A percentile compares a stretch with the other conserved stretches of the same genome.
Evolutionary conservation across 495 filamentous ascomycete genomes (phyloP).

Genomic region (Podospora australis): DNA sequence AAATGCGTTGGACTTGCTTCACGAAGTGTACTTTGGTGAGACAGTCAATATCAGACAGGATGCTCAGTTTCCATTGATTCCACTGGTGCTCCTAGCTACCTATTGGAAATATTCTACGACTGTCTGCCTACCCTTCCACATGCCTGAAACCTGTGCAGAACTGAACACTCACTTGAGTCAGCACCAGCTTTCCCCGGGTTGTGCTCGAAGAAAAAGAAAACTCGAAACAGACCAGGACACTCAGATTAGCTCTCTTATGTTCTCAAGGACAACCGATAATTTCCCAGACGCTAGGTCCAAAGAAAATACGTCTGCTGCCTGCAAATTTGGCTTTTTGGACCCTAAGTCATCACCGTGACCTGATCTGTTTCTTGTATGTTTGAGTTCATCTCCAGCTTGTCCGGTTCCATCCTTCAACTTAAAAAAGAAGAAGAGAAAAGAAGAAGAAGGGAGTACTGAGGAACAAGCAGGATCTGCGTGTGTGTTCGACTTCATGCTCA

Average conservation of each 20-base stretch:
- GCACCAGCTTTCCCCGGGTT: background rate
- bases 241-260: slow-evolving; percentile 59
- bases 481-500: no score
- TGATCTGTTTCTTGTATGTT: slow-evolving; percentile 21
- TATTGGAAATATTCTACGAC: no score
- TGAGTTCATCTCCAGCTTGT: background rate
- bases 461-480: no score
- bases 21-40: no score
- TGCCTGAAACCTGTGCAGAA: no score
- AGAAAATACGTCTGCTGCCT: slow-evolving; percentile 40
- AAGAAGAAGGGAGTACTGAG: no score
- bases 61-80: no score
- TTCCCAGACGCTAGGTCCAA: slow-evolving; percentile 3
- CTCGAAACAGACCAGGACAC: slow-evolving; percentile 24
- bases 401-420: background rate
- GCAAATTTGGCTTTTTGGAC: slow-evolving; percentile 61
- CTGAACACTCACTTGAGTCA: background rate
- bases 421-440: background rate
- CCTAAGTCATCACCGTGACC: slow-evolving; percentile 50
- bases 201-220: background rate
- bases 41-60: no score
- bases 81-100: no score
- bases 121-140: no score
- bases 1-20: no score
- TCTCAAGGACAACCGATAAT: slow-evolving; percentile 48